Conservation (phyloP, 768 basidiomycete genomes). For the Tylopilus sp. region DNA sequence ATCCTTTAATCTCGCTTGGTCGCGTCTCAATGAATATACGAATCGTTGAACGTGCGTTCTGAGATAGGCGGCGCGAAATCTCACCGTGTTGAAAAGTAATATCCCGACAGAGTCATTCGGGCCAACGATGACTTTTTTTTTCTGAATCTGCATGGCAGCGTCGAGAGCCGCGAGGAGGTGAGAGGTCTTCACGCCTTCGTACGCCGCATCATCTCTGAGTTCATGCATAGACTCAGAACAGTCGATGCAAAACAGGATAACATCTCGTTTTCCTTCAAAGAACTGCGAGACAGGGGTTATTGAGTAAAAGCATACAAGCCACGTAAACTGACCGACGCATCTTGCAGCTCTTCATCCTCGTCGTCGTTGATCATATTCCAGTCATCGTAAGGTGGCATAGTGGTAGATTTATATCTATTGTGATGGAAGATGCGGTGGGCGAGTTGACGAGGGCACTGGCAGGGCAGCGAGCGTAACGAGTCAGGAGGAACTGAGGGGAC, state of each 20-base stretch:
- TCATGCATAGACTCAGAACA: conserved; percentile 88
- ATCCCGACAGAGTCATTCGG: conserved; percentile 91
- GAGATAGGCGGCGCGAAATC: conserved; percentile 15
- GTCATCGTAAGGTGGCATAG: conserved; percentile 71
- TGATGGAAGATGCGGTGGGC: neutral
- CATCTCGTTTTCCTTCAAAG: conserved; percentile 75
- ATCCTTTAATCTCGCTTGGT: conserved; percentile 33
- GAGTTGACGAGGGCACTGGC: no score
- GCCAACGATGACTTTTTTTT: conserved; percentile 83
- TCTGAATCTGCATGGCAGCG: conserved; percentile 82
- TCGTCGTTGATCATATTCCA: conserved; percentile 81
- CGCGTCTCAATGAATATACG: conserved; percentile 17
- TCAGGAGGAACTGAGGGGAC: neutral
- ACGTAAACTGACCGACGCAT: conserved; percentile 46
- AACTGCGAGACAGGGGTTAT: conserved; percentile 39
- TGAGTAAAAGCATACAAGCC: conserved; percentile 5
- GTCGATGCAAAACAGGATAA: conserved; percentile 94
- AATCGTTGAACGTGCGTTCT: neutral
- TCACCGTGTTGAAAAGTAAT: conserved; percentile 88
- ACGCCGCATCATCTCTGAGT: conserved; percentile 58
- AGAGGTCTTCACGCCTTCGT: conserved; percentile 66
- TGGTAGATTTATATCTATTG: neutral
- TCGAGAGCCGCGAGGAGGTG: conserved; percentile 79
- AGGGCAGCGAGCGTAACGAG: neutral
- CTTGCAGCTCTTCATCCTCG: conserved; percentile 80